Evolutionary conservation across 371 early-diverging fungal species (phyloP), one percentile per base, ranked within the genome.

Genomic region (Rhizopus microsporus): DNA sequence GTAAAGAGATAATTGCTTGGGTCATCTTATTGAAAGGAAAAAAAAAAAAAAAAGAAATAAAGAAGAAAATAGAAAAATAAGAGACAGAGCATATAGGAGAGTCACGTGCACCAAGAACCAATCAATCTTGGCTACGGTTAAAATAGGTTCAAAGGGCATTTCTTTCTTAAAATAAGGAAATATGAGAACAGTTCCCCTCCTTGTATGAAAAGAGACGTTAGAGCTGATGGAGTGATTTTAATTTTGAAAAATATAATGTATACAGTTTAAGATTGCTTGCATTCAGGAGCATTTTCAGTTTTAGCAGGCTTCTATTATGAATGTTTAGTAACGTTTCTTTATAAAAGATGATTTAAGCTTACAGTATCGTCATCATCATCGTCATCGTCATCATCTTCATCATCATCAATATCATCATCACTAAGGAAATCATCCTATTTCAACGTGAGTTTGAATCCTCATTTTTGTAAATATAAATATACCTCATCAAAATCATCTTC

Each of bases 401-500:
- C 74, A 32, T 78, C 80, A 23, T 78, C 75, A 6, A 71, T 71
- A 0, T 83, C 79, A 13, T 88, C 85, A 34, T 88, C 88, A 48
- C 85, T 85, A 58, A 82, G 81, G 58, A 84, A 85, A 33, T 87
- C 87, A 51, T 82, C 86, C 56, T 85, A 83, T 52, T 42, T 8
- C 17, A 47, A 51, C 5, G n/a, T 56, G 10, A 45, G 34, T 51
- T 44, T 40, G 46, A n/a, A 13, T 17, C 8, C 16, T 38, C 5
- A 37, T 30, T 16, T 35, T 17, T 45, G 12, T 80, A 76, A 60
- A 67, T n/a, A n/a, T n/a, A n/a, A 67, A 44, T 64, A 23, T 67
- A 85, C 91, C 44, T 37, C 38, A 13, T 86, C 90, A 54, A 85
- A 85, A 53, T 87, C 87, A 49, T 84, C 87, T 45, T 86, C 87